A percentile compares a stretch with the other conserved stretches of the same genome.
Conservation (phyloP, 441 rosid species). For the Kokia cookei region DNA sequence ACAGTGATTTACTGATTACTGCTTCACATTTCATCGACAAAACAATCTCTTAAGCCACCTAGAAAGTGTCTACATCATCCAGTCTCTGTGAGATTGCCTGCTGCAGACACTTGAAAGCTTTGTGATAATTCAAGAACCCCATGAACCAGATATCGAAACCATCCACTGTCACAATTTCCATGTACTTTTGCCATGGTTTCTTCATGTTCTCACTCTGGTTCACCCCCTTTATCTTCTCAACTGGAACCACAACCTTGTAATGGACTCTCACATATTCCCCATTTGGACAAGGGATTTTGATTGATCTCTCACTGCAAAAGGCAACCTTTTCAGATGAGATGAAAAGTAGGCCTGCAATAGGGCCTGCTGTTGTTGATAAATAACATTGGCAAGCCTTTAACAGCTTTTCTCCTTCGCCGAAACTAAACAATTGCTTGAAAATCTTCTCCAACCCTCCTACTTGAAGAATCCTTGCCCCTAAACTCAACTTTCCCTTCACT, state of each 20-base stretch:
- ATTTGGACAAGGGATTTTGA: slow-evolving; percentile 44
- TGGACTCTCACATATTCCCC: slow-evolving; percentile 36
- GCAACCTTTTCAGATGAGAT: slow-evolving; percentile 50
- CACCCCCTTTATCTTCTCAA: slow-evolving; percentile 42
- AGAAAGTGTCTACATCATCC: slow-evolving; percentile 9
- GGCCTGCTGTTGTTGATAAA: slow-evolving; percentile 66
- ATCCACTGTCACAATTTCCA: slow-evolving; percentile 58
- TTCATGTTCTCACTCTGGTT: slow-evolving; percentile 46
- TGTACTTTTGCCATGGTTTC: slow-evolving; percentile 63
- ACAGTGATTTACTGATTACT: neutral
- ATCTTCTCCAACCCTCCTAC: slow-evolving; percentile 58
- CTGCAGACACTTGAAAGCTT: slow-evolving; percentile 45
- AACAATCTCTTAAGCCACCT: slow-evolving; percentile 4
- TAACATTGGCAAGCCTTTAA: slow-evolving; percentile 57
- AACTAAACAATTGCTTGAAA: slow-evolving; percentile 39
- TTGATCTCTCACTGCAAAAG: slow-evolving; percentile 65
- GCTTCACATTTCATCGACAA: neutral
- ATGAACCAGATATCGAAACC: slow-evolving; percentile 80
- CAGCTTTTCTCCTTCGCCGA: slow-evolving; percentile 39
- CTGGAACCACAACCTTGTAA: slow-evolving; percentile 58
- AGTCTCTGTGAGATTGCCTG: slow-evolving; percentile 29
- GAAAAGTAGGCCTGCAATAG: slow-evolving; percentile 64
- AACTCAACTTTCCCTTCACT: slow-evolving; percentile 53
- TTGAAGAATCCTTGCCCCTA: slow-evolving; percentile 62
- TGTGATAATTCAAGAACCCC: slow-evolving; percentile 72